Evolutionary conservation across 2,329 filamentous ascomycete species (phyloP).

Genomic region (Dactylella cylindrospora): DNA sequence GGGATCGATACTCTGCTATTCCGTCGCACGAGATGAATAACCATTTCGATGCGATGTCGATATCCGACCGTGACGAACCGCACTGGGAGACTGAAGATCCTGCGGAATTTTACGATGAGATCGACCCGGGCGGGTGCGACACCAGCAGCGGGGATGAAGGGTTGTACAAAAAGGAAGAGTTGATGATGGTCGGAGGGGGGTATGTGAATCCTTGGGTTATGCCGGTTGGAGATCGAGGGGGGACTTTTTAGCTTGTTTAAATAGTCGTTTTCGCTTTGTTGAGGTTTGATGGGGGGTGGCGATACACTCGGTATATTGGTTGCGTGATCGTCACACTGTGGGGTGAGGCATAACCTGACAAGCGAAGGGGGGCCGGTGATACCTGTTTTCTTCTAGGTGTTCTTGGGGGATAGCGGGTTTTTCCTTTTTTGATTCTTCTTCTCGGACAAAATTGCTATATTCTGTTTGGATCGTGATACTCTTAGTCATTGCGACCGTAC

Average conservation of each 20-base stretch:
- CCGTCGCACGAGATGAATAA: slow-evolving; percentile 41
- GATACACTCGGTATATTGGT: too few species aligned
- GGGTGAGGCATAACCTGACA: too few species aligned
- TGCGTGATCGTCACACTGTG: too few species aligned
- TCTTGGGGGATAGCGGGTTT: too few species aligned
- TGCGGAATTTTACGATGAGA: slow-evolving; percentile 30
- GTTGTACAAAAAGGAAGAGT: slow-evolving; percentile 31
- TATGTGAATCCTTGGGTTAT: slow-evolving; percentile 43
- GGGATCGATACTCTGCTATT: slow-evolving; percentile 37
- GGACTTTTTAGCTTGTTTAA: slow-evolving; percentile 14
- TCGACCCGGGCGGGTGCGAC: slow-evolving; percentile 23
- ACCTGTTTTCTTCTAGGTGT: too few species aligned
- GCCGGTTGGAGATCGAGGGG: slow-evolving; percentile 22
- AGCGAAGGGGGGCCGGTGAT: too few species aligned
- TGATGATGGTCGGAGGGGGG: slow-evolving; percentile 35
- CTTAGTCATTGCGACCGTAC: too few species aligned
- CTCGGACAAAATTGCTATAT: too few species aligned
- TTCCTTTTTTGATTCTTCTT: too few species aligned
- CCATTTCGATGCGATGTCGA: slow-evolving; percentile 24
- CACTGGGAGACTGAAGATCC: slow-evolving; percentile 17
- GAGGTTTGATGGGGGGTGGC: too few species aligned
- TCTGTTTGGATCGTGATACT: too few species aligned
- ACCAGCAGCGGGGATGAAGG: slow-evolving; percentile 8
- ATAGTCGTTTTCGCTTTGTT: too few species aligned
- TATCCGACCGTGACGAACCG: slow-evolving; percentile 9